phyloP scores from a whole-genome alignment of 2,329 filamentous ascomycete genomes.

The Scytalidium sp. region DNA sequence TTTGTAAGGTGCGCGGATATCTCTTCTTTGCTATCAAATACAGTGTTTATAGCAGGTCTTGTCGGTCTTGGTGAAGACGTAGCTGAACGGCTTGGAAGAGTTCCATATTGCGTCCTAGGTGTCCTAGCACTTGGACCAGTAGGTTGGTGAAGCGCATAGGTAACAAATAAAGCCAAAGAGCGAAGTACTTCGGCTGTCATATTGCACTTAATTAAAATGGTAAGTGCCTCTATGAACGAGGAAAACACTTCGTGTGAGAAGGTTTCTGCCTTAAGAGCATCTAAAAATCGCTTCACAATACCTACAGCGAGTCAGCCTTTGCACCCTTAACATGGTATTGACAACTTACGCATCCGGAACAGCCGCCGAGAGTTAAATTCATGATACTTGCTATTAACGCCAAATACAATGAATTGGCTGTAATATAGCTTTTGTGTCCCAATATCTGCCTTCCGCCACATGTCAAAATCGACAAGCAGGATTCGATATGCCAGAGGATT shows the following conservation, averaged over 20 bases:
- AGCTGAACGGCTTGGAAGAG: constrained; percentile 36
- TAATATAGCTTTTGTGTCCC: constrained; percentile 88
- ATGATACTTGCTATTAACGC: constrained; percentile 84
- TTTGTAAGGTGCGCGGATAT: constrained; percentile 50
- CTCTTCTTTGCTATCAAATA: constrained; percentile 26
- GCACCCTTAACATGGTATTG: constrained; percentile 9
- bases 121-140: constrained; percentile 47
- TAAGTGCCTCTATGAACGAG: constrained; percentile 76
- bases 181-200: constrained; percentile 82
- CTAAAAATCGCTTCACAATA: constrained; percentile 84
- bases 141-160: constrained; percentile 76
- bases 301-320: constrained; percentile 45
- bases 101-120: constrained; percentile 44
- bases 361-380: constrained; percentile 88
- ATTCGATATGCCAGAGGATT: constrained; percentile 94
- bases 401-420: constrained; percentile 85
- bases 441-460: constrained; percentile 78
- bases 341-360: constrained; percentile 77
- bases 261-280: constrained; percentile 83
- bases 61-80: constrained; percentile 20
- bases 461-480: constrained; percentile 86
- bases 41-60: constrained; percentile 22
- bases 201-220: constrained; percentile 74
- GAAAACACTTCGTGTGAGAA: constrained; percentile 70
- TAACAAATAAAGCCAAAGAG: constrained; percentile 86